These are phyloP conservation scores for Mucor irregularis DNA, from an alignment of 371 early-diverging fungal genomes.

Conservation along the genomic window DNA sequence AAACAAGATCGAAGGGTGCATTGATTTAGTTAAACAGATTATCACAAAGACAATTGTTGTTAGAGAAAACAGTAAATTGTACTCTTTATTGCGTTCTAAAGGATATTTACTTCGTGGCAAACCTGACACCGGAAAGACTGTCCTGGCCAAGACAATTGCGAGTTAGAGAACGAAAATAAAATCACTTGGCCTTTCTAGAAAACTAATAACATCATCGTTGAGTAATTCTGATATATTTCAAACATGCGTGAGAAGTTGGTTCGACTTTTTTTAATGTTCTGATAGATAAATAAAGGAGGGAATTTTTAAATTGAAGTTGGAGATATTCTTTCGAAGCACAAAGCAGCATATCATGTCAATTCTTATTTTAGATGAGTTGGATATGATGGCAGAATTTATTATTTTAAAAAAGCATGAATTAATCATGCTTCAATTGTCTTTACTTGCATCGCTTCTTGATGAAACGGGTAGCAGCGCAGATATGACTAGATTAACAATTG, in stretches of 20 bases:
- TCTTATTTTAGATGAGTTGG: constrained; percentile 64
- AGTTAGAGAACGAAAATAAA: constrained; percentile 32
- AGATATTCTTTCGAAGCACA: constrained; percentile 37
- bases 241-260: no score
- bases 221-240: constrained; percentile 75
- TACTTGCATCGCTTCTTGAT: constrained; percentile 41
- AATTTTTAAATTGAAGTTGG: constrained; percentile 50
- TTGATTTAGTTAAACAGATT: constrained; percentile 32
- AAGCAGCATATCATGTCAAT: constrained; percentile 36
- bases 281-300: constrained; percentile 60
- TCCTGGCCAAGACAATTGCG: constrained; percentile 54
- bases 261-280: neutral
- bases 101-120: constrained; percentile 57
- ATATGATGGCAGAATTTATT: constrained; percentile 52
- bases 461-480: constrained; percentile 30
- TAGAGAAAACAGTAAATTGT: constrained; percentile 7
- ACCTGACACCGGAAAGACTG: constrained; percentile 70
- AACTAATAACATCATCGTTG: no score
- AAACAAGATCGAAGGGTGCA: constrained; percentile 44
- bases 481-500: constrained; percentile 62
- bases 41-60: constrained; percentile 20
- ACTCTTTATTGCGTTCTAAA: constrained; percentile 34
- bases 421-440: constrained; percentile 31
- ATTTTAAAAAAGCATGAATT: constrained; percentile 40
- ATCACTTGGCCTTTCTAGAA: neutral